These are phyloP conservation scores for Cladophialophora immunda DNA, from an alignment of 2,329 filamentous ascomycete genomes.

Conservation along the genomic window DNA sequence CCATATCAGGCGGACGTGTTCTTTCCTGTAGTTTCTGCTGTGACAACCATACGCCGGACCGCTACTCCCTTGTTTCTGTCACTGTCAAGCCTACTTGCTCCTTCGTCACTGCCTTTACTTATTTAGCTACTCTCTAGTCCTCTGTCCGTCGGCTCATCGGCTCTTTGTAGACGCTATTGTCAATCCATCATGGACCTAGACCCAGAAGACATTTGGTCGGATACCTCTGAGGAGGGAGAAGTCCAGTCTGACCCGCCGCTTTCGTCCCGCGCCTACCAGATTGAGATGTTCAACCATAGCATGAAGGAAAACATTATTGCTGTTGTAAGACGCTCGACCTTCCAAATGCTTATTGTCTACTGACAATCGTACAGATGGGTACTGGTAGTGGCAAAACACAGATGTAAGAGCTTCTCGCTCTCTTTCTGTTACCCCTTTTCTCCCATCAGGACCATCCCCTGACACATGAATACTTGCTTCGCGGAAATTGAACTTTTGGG, in stretches of 20 bases:
- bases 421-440: not conserved
- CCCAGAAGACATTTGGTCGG: slow-evolving; percentile 32
- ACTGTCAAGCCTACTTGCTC: not conserved
- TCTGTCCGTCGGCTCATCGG: not conserved
- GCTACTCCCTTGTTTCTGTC: not conserved
- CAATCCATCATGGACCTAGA: slow-evolving; percentile 14
- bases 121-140: not conserved
- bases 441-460: not conserved
- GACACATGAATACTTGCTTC: not conserved
- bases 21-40: not conserved
- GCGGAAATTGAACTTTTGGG: not conserved
- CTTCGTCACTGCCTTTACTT: not conserved
- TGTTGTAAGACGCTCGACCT: slow-evolving; percentile 58
- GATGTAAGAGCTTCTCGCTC: slow-evolving; percentile 63
- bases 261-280: slow-evolving; percentile 69
- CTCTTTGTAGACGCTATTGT: not conserved
- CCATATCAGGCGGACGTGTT: not conserved
- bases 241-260: not conserved
- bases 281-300: slow-evolving; percentile 78
- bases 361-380: slow-evolving; percentile 69
- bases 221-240: slow-evolving; percentile 25
- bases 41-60: not conserved
- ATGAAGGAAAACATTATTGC: slow-evolving; percentile 75
- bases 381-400: slow-evolving; percentile 82
- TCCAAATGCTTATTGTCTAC: slow-evolving; percentile 11